Conservation (phyloP, 2,329 filamentous ascomycete genomes). For the Biscogniauxia mediterranea region DNA sequence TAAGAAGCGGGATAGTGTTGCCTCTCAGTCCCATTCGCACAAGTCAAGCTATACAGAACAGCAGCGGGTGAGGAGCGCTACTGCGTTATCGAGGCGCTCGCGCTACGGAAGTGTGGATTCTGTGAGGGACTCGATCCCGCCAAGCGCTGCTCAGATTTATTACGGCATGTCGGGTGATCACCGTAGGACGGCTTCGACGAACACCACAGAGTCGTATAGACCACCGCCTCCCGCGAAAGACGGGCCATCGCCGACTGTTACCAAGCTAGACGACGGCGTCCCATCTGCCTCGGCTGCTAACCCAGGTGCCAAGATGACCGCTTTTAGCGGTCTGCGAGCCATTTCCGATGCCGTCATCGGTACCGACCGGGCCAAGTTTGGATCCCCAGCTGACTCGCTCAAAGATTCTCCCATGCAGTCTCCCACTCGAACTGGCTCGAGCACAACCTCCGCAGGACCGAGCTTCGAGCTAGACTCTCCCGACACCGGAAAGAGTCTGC, state of each 20-base stretch:
- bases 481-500: constrained; percentile 58
- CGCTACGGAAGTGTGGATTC: constrained; percentile 79
- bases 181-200: constrained; percentile 60
- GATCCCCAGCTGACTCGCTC: constrained; percentile 48
- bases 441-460: constrained; percentile 60
- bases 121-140: constrained; percentile 57
- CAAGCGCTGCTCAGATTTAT: constrained; percentile 70
- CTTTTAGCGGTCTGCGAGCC: constrained; percentile 68
- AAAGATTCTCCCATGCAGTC: constrained; percentile 58
- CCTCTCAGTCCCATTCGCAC: constrained; percentile 64
- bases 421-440: constrained; percentile 74
- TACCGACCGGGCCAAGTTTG: constrained; percentile 50
- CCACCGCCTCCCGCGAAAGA: constrained; percentile 55
- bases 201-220: constrained; percentile 53
- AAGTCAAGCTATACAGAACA: constrained; percentile 78
- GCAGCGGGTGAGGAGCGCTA: constrained; percentile 63
- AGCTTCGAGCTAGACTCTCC: constrained; percentile 81
- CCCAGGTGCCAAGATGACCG: constrained; percentile 48
- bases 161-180: constrained; percentile 56
- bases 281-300: constrained; percentile 52
- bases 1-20: constrained; percentile 69
- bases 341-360: constrained; percentile 74
- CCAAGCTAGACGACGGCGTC: constrained; percentile 53
- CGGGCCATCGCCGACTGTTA: constrained; percentile 54
- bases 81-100: constrained; percentile 69